Evolutionary conservation across 1,139 yeast genomes (phyloP).

Genomic region (Lodderomyces beijingensis): DNA sequence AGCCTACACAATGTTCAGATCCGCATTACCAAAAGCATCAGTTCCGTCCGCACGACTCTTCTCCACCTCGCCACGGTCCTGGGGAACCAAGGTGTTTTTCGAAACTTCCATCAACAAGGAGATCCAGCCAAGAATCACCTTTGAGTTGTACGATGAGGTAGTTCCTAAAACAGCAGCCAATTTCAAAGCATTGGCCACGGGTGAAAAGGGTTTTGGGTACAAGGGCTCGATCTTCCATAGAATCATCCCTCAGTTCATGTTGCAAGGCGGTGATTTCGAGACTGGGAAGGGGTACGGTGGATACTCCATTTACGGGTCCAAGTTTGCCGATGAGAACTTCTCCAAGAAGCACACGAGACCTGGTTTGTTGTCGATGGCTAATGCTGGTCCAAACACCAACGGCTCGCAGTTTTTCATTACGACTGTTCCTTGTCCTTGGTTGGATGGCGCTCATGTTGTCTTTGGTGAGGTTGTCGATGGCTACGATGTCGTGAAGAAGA

Average conservation of each 20-base stretch:
- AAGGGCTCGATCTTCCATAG: slow-evolving; percentile 55
- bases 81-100: slow-evolving; percentile 34
- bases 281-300: slow-evolving; percentile 42
- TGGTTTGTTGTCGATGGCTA: slow-evolving; percentile 41
- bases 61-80: slow-evolving; percentile 26
- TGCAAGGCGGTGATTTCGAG: slow-evolving; percentile 43
- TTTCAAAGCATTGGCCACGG: slow-evolving; percentile 92
- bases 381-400: slow-evolving; percentile 42
- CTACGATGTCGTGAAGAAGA: slow-evolving; percentile 33
- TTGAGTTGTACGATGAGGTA: slow-evolving; percentile 77
- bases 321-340: slow-evolving; percentile 38
- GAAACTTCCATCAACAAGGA: slow-evolving; percentile 34
- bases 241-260: slow-evolving; percentile 40
- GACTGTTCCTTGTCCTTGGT: slow-evolving; percentile 42
- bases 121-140: slow-evolving; percentile 26
- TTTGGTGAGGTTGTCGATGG: slow-evolving; percentile 42
- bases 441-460: slow-evolving; percentile 40
- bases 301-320: slow-evolving; percentile 35
- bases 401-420: slow-evolving; percentile 42
- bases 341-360: slow-evolving; percentile 29
- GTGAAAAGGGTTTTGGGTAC: slow-evolving; percentile 86
- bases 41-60: slow-evolving; percentile 19
- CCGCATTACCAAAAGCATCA: slow-evolving; percentile 5
- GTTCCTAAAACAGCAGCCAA: slow-evolving; percentile 95
- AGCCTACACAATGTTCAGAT: slow-evolving; percentile 3